Evolutionary conservation across 345 rosid genomes (phyloP), one percentile per base, ranked within the genome.

Genomic region (Arabidopsis arenosa): DNA sequence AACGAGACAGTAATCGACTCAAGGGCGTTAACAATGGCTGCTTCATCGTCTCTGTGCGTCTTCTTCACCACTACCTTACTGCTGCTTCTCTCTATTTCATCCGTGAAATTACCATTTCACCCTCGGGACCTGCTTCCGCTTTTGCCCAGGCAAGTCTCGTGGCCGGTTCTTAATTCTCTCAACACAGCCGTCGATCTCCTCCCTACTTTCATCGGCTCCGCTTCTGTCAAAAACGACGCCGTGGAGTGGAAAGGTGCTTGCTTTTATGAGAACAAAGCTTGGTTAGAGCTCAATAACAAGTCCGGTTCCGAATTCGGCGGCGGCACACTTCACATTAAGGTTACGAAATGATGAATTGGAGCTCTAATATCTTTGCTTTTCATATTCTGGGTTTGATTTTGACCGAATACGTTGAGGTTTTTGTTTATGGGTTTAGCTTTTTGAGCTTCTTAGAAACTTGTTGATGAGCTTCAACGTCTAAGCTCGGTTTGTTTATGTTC

Each of bases 231-330:
- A 21, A 88, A 85, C 68, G 76, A 43, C 67, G 60, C 77, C 44
- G 82, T 83, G 0, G 75, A 77, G 59, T 94, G 98, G 98, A 94
- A 92, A 69, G 97, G 99, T 40, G 95, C 99, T 10, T 95, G 99
- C 81, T 95, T 95, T 55, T 87, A 85, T 65, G 23, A 90, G 53
- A 90, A 85, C 82, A 72, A 49, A 12, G 97, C 97, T 37, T 88
- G 96, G 99, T 82, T 95, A 76, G 97, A 95, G 89, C 87, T 95
- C 75, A 88, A 91, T 68, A 93, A 91, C 73, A 85, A 92, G 77
- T 84, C 85, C 33, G 97, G 90, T 18, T 78, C 85, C 62, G 82
- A 89, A 66, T 92, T 89, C 28, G 97, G 99, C 13, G 97, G 99
- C 3, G 97, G 99, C 1, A 90, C 97, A 30, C 91, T 95, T 73